phyloP scores from a whole-genome alignment of 768 basidiomycete species.

The Thelephora ganbajun region DNA sequence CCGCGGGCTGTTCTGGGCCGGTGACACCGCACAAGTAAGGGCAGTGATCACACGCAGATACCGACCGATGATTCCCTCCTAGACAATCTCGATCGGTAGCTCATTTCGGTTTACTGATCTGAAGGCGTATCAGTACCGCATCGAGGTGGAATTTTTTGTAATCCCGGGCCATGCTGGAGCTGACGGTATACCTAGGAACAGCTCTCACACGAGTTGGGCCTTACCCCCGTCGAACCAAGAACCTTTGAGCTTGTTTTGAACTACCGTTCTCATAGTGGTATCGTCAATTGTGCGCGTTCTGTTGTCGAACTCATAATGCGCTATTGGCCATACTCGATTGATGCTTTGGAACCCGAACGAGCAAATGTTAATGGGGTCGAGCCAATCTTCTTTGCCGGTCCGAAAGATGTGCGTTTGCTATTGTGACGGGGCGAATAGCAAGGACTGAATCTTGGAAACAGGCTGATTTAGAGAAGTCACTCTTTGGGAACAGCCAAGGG shows the following conservation, averaged over 20 bases:
- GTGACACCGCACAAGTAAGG: slow-evolving; percentile 48
- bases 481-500: neutral
- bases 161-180: no score
- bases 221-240: no score
- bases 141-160: slow-evolving; percentile 45
- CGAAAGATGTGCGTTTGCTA: neutral
- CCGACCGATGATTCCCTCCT: neutral
- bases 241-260: slow-evolving; percentile 20
- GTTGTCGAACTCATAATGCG: slow-evolving; percentile 16
- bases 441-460: slow-evolving; percentile 13
- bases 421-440: no score
- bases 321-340: slow-evolving; percentile 22
- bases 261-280: slow-evolving; percentile 22
- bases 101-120: slow-evolving; percentile 59
- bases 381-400: slow-evolving; percentile 16
- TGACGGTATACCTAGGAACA: neutral
- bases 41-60: neutral
- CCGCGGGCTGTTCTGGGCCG: slow-evolving; percentile 66
- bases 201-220: no score
- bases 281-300: slow-evolving; percentile 19
- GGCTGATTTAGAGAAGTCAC: slow-evolving; percentile 11
- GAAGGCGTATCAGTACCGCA: slow-evolving; percentile 46
- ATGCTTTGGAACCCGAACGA: slow-evolving; percentile 15
- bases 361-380: slow-evolving; percentile 17
- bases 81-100: slow-evolving; percentile 54